These are phyloP conservation scores for Cyberlindnera nakhonratchasimensis DNA, from an alignment of 805 yeast species.

Conservation along the genomic window DNA sequence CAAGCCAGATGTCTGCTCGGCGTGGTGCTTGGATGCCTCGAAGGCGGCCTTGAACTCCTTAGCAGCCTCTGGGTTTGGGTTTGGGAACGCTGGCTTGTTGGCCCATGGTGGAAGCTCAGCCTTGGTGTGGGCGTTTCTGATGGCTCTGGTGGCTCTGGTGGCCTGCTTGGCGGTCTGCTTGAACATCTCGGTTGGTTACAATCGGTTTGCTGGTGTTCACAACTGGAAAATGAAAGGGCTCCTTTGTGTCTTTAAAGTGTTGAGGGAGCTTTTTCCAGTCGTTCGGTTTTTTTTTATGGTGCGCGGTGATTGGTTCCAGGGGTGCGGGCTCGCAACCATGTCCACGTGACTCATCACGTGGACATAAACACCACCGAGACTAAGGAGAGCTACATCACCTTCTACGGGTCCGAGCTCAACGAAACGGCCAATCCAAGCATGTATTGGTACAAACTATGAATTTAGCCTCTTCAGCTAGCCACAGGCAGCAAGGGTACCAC, in stretches of 20 bases:
- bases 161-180: conserved; percentile 33
- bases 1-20: conserved; percentile 64
- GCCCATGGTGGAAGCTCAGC: conserved; percentile 39
- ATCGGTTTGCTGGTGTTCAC: not conserved
- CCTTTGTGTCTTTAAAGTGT: too few species aligned
- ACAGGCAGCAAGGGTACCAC: too few species aligned
- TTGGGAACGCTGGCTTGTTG: conserved; percentile 45
- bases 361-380: too few species aligned
- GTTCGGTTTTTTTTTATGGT: conserved; percentile 16
- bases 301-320: conserved; percentile 16
- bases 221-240: not conserved
- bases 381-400: too few species aligned
- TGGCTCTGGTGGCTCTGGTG: conserved; percentile 22
- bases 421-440: too few species aligned
- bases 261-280: conserved; percentile 9
- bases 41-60: conserved; percentile 61
- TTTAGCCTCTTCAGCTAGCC: too few species aligned
- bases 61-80: conserved; percentile 43
- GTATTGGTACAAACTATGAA: too few species aligned
- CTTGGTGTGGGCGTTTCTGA: conserved; percentile 22
- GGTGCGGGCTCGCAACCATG: too few species aligned
- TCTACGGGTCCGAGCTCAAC: too few species aligned
- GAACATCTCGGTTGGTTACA: conserved; percentile 34
- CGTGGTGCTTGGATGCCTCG: conserved; percentile 74
- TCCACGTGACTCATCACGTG: not conserved